Conservation (phyloP, 2,329 filamentous ascomycete species). For the Epichloe elymi region DNA sequence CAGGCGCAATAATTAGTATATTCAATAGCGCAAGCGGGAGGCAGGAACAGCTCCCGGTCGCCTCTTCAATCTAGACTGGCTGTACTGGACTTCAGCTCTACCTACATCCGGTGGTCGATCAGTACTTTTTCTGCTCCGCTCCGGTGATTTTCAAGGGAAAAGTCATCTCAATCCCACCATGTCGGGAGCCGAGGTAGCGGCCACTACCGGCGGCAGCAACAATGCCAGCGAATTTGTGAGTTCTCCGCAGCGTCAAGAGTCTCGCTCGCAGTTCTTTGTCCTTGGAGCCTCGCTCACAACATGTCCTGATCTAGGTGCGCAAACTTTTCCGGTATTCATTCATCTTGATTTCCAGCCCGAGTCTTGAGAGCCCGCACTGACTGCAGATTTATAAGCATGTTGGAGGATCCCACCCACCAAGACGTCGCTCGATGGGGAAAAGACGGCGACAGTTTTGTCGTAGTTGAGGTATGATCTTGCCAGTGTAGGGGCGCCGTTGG, state of each 20-base stretch:
- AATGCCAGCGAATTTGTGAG: slow-evolving; percentile 94
- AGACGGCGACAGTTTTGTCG: slow-evolving; percentile 89
- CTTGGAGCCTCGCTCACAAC: not conserved
- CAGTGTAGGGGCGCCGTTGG: too few species aligned
- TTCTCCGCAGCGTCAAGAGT: slow-evolving; percentile 15
- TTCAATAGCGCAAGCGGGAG: not conserved
- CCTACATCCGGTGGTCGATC: not conserved
- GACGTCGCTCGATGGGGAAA: slow-evolving; percentile 93
- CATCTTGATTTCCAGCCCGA: not conserved
- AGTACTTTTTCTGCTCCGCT: not conserved
- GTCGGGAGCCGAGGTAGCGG: slow-evolving; percentile 21
- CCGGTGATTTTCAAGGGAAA: not conserved
- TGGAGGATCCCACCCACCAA: slow-evolving; percentile 87
- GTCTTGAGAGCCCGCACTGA: not conserved
- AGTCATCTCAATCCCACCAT: slow-evolving; percentile 9
- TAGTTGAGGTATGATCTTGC: slow-evolving; percentile 59
- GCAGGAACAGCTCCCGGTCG: not conserved
- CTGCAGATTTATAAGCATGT: slow-evolving; percentile 42
- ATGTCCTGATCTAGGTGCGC: slow-evolving; percentile 53
- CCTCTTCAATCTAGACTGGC: not conserved
- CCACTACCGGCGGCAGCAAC: slow-evolving; percentile 38
- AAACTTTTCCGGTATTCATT: slow-evolving; percentile 87
- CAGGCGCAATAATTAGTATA: not conserved
- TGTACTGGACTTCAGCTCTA: not conserved
- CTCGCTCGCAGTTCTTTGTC: not conserved